These are phyloP conservation scores for Penicillium rolfsii DNA, from an alignment of 2,329 filamentous ascomycete genomes.

Conservation along the genomic window DNA sequence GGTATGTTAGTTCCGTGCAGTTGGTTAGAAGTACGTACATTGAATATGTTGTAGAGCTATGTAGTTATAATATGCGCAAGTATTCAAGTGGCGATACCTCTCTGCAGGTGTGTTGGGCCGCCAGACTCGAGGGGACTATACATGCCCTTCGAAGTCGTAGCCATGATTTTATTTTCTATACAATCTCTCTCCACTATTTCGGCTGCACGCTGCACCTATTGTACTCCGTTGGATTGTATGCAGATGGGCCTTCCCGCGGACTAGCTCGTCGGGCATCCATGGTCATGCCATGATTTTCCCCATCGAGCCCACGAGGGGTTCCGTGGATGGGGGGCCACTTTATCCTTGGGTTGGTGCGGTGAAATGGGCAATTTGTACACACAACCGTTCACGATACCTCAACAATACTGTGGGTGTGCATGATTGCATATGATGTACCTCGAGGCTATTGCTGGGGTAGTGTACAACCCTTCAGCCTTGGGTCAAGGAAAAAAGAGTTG, in stretches of 20 bases:
- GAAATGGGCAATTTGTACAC: conserved; percentile 18
- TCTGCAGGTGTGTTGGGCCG: background rate
- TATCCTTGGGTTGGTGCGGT: conserved; percentile 37
- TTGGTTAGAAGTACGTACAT: background rate
- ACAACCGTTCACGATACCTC: background rate
- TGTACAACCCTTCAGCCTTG: background rate
- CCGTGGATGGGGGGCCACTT: conserved; percentile 17
- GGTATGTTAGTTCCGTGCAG: background rate
- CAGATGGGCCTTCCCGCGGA: conserved; percentile 21
- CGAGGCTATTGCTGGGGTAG: background rate
- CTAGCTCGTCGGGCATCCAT: conserved; percentile 18
- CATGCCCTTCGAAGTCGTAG: background rate
- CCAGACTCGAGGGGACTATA: conserved; percentile 1
- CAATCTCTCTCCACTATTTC: background rate
- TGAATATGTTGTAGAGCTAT: background rate
- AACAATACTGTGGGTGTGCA: background rate
- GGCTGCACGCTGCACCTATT: conserved; percentile 9
- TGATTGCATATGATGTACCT: background rate
- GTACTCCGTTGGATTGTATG: conserved; percentile 13
- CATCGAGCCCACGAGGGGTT: background rate
- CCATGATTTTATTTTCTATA: too few relatives aligned
- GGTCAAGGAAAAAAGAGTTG: conserved; percentile 1
- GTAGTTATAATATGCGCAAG: background rate
- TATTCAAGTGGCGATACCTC: background rate
- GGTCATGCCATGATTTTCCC: conserved; percentile 1